Conservation (phyloP, 345 rosid genomes). For the Brassica rapa region DNA sequence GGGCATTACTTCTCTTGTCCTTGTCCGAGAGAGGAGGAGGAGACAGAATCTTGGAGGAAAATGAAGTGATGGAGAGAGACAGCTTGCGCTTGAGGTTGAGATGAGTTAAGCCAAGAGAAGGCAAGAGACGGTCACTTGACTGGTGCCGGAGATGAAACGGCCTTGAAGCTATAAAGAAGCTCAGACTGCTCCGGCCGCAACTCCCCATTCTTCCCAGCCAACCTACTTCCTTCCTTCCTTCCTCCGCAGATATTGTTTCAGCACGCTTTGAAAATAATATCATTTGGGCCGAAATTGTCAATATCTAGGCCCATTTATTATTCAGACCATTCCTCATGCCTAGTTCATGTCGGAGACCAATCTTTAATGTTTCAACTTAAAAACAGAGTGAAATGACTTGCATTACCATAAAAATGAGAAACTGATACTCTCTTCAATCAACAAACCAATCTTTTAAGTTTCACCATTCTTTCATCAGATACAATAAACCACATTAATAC, state of each 20-base stretch:
- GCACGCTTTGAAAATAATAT: not conserved
- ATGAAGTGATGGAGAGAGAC: conserved; percentile 25
- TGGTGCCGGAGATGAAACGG: conserved; percentile 25
- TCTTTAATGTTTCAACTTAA: not conserved
- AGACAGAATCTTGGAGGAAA: conserved; percentile 44
- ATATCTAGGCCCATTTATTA: not conserved
- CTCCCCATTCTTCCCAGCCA: conserved; percentile 30
- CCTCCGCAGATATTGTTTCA: not conserved
- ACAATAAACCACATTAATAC: conserved; percentile 41
- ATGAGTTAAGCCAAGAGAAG: conserved; percentile 37
- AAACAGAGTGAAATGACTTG: not conserved
- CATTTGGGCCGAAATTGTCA: not conserved
- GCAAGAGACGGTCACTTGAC: conserved; percentile 39
- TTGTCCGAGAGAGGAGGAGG: conserved; percentile 1
- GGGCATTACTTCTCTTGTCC: conserved; percentile 42
- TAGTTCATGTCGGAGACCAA: not conserved
- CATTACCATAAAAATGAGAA: not conserved
- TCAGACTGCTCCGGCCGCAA: conserved; percentile 38
- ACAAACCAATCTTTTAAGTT: not conserved
- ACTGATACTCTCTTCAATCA: not conserved
- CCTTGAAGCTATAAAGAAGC: conserved; percentile 38
- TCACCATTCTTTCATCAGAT: conserved; percentile 33
- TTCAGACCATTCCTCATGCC: not conserved
- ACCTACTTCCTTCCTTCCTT: not conserved
- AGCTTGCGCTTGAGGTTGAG: conserved; percentile 42